Percentiles rank a stretch among this genome's conserved stretches.
Evolutionary conservation across 2,329 filamentous ascomycete genomes (phyloP).

Genomic region (Talaromyces pinophilus): DNA sequence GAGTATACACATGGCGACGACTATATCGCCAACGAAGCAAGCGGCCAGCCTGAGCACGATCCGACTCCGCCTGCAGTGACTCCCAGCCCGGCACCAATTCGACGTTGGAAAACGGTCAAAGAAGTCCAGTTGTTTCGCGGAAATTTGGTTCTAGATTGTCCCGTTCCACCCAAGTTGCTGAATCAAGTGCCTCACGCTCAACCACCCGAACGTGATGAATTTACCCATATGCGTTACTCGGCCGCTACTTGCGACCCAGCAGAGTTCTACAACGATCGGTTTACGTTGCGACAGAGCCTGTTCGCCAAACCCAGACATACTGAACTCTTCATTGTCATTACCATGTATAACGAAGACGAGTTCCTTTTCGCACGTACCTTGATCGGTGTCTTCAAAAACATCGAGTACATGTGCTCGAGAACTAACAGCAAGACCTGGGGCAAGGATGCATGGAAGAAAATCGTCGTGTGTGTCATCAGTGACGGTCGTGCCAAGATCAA

Average conservation of each 20-base stretch:
- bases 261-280: constrained; percentile 84
- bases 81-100: constrained; percentile 63
- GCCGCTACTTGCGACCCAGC: constrained; percentile 91
- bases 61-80: constrained; percentile 33
- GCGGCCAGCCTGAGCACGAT: constrained; percentile 6
- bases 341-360: constrained; percentile 99
- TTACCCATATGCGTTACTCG: constrained; percentile 80
- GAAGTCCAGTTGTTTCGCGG: constrained; percentile 96
- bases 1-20: constrained; percentile 46
- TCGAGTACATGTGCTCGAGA: constrained; percentile 95
- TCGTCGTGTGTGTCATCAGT: constrained; percentile 95
- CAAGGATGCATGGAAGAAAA: constrained; percentile 99
- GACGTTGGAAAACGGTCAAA: constrained; percentile 97
- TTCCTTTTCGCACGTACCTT: constrained; percentile 93
- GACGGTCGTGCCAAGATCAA: constrained; percentile 98
- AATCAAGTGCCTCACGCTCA: constrained; percentile 83
- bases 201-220: constrained; percentile 76
- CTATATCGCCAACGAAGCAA: constrained; percentile 45
- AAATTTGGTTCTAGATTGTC: constrained; percentile 95
- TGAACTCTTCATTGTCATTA: constrained; percentile 93
- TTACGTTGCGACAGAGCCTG: constrained; percentile 85
- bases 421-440: constrained; percentile 97
- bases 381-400: constrained; percentile 97
- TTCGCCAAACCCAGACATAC: constrained; percentile 92
- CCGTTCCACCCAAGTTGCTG: constrained; percentile 83